Base-by-base conservation (phyloP, 192 early-diverging fungal genomes). In the Coemansia sp. region DNA sequence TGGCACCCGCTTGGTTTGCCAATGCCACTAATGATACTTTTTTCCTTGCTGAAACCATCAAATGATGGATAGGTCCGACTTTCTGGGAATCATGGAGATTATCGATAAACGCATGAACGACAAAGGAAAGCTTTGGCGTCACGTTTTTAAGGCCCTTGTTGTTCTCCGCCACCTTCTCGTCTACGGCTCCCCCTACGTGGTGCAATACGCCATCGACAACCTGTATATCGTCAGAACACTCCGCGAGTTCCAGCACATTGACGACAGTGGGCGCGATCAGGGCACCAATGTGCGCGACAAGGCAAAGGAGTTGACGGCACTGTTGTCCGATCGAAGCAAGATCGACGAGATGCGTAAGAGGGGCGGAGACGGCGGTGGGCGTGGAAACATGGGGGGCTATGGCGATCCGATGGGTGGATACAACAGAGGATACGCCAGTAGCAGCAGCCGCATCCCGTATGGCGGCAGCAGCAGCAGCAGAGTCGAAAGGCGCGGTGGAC, bases 81-180 rank as follows among this genome's bases (percentile, higher is more conserved):
- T 95, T 87, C 57, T 94, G 63, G 96, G 94, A 66, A 93, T 99
- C 57, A 98, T 99, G 96, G 94, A 97, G 69, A 95, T 99, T 79
- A 72, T 99, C 34, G 96, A 99, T 75, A 98, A 97, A 86, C 88
- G 96, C 10, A 83, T 99, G 73, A 97, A 98, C 70, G 97, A 99
- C 82, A 91, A 90, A 69, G 97, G 97, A 41, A 96, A 95, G 83
- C 91, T 96, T 84, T 99, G 97, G 97, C 85, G 96, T 62, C 97
- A 99, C 79, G 96, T 99, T 34, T 98, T 93, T 77, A 99, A 99
- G 85, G 89, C 93, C 3, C 83, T 99, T 36, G 90, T 86, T 6
- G 70, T 99, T 44, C 84, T 97, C 23, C 91, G 96, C 70, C 96
- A 92, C 71, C 86, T 95, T 43, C 77, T 99, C 24, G 87, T 92